Base-by-base conservation (phyloP, 192 early-diverging fungal genomes). In the Lobosporangium transversale region DNA sequence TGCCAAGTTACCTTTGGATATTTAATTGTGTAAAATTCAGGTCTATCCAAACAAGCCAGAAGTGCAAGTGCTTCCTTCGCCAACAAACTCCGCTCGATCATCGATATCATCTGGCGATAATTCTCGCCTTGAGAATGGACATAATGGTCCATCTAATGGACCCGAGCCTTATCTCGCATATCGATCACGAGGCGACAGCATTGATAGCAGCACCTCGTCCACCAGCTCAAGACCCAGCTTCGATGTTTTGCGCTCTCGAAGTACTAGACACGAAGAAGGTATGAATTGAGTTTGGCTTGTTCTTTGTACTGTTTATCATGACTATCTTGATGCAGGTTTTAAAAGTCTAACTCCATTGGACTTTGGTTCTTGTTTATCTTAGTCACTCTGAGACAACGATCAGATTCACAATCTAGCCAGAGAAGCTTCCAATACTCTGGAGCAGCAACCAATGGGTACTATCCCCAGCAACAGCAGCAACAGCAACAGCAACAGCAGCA, bases 361-460 rank as follows among this genome's bases (percentile, higher is more conserved):
- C n/a, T n/a, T 18, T 31, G 27, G 4, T 53, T 29, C 27, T 21
- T 26, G 6, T 21, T 14, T 30, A 7, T 12, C 20, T 23, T 63
- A 71, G 69, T 35, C 17, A 62, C 73, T 2, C 44, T 76, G 45
- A 36, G 73, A 33, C 63, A 62, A 27, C 73, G 73, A 11, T 67
- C 73, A 26, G 73, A 76, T 44, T 76, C 73, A 0, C 73, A 76
- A 36, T 62, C 73, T 5, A 76, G 64, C 21, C 73, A 76, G 29
- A 58, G 63, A 8, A 54, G 58, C 14, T 52, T 76, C 37, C 73
- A 66, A 31, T 62, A 66, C 31, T 17, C 45, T 59, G 48, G 20
- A 31, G 37, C 50, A 2, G 15, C 53, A 14, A 30, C 51, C 14
- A 65, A 59, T 43, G 71, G 71, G 8, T 75, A 75, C 27, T 75